Evolutionary conservation across 371 early-diverging fungal genomes (phyloP).

Genomic region (Mucor sp.): DNA sequence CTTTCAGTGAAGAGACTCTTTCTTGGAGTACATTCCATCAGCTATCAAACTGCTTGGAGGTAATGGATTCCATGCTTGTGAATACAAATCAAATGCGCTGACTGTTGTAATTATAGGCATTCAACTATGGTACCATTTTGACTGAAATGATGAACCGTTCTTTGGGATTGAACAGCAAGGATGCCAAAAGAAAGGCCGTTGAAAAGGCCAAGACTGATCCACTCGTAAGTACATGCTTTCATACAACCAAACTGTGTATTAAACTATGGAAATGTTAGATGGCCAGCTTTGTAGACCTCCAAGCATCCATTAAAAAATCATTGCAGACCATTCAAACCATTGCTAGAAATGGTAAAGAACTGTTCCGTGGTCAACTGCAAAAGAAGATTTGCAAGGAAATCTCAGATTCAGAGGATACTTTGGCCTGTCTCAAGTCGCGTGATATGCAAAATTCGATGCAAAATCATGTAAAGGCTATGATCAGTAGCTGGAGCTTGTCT

Average conservation of each 20-base stretch:
- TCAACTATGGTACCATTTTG: conserved; percentile 42
- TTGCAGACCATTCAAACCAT: conserved; percentile 31
- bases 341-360: conserved; percentile 25
- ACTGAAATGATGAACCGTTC: conserved; percentile 40
- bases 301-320: conserved; percentile 23
- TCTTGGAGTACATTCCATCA: conserved; percentile 40
- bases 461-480: conserved; percentile 34
- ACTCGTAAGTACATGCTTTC: conserved; percentile 27
- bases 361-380: conserved; percentile 38
- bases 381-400: conserved; percentile 34
- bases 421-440: conserved; percentile 24
- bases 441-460: conserved; percentile 24
- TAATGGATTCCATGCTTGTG: background rate
- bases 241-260: background rate
- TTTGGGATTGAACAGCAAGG: conserved; percentile 42
- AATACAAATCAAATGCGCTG: background rate
- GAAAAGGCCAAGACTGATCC: conserved; percentile 29
- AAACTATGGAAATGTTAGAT: background rate
- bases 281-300: conserved; percentile 20
- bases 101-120: conserved; percentile 25
- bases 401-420: conserved; percentile 16
- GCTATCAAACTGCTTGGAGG: conserved; percentile 34
- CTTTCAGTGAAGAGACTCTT: conserved; percentile 16
- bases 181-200: conserved; percentile 41
- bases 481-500: conserved; percentile 45